Conservation (phyloP, 1,284 basidiomycete genomes). For the Puccinia coronata region DNA sequence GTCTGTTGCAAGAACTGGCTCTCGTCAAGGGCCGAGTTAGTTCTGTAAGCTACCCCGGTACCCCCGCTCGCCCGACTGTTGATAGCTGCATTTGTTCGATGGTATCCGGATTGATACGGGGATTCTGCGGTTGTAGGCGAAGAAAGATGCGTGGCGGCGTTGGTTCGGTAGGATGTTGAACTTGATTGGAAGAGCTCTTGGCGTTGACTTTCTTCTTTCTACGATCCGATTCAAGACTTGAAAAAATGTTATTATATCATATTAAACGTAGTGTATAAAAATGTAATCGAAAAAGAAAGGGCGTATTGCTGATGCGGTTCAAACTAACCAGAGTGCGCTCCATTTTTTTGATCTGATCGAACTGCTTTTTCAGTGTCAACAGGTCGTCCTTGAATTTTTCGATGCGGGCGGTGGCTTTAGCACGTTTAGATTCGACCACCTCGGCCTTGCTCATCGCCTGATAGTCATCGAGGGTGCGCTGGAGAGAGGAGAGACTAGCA, state of each 20-base stretch:
- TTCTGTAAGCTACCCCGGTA: slow-evolving; percentile 9
- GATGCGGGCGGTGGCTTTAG: slow-evolving; percentile 74
- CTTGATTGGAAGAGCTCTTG: slow-evolving; percentile 29
- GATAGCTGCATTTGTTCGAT: slow-evolving; percentile 38
- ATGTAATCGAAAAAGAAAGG: not conserved
- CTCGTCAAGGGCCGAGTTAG: slow-evolving; percentile 70
- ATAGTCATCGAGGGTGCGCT: slow-evolving; percentile 89
- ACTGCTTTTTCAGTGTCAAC: slow-evolving; percentile 60
- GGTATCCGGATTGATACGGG: slow-evolving; percentile 60
- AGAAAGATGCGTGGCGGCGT: slow-evolving; percentile 58
- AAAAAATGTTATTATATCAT: no score
- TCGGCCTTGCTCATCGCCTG: slow-evolving; percentile 92
- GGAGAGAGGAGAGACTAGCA: slow-evolving; percentile 85
- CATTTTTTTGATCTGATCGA: slow-evolving; percentile 60
- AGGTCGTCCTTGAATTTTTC: slow-evolving; percentile 61
- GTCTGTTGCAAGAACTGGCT: slow-evolving; percentile 81
- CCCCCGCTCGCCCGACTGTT: not conserved
- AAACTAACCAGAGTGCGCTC: slow-evolving; percentile 57
- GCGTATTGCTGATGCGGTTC: not conserved
- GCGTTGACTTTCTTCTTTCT: slow-evolving; percentile 46
- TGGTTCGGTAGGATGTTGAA: slow-evolving; percentile 60
- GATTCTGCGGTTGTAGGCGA: slow-evolving; percentile 61
- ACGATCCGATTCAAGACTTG: not conserved
- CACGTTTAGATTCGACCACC: slow-evolving; percentile 87
- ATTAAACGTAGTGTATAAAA: no score